Evolutionary conservation across 2,329 filamentous ascomycete species (phyloP).

Genomic region (Epichloe aotearoae): DNA sequence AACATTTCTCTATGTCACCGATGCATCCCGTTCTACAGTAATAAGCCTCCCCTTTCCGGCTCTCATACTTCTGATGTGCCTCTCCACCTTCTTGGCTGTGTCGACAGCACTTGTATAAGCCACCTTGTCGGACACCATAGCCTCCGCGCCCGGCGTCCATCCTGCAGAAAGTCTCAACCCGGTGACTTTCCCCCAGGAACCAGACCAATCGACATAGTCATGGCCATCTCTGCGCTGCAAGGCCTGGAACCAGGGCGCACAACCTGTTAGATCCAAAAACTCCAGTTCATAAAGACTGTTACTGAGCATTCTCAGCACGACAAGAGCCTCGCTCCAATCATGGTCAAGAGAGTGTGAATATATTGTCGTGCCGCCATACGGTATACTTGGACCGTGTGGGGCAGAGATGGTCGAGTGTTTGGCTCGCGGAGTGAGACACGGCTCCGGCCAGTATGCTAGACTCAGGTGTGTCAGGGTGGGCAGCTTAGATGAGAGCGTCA

Average conservation of each 20-base stretch:
- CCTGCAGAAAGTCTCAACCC: slow-evolving; percentile 32
- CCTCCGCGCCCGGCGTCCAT: slow-evolving; percentile 23
- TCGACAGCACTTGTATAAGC: slow-evolving; percentile 23
- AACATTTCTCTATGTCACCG: neutral
- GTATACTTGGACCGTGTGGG: slow-evolving; percentile 28
- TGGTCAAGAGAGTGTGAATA: slow-evolving; percentile 46
- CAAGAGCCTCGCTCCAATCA: slow-evolving; percentile 46
- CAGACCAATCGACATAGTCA: slow-evolving; percentile 40
- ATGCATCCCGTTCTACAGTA: slow-evolving; percentile 30
- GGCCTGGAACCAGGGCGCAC: slow-evolving; percentile 39
- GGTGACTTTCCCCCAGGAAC: slow-evolving; percentile 38
- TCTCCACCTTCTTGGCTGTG: slow-evolving; percentile 31
- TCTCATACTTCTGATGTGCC: slow-evolving; percentile 30
- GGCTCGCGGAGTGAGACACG: slow-evolving; percentile 42
- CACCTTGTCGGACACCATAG: slow-evolving; percentile 18
- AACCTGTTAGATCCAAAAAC: slow-evolving; percentile 49
- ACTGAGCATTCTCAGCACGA: slow-evolving; percentile 41
- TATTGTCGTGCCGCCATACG: slow-evolving; percentile 40
- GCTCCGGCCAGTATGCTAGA: slow-evolving; percentile 49
- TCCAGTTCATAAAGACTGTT: slow-evolving; percentile 43
- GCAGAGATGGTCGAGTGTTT: slow-evolving; percentile 33
- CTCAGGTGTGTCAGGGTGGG: slow-evolving; percentile 45
- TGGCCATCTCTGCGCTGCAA: slow-evolving; percentile 29
- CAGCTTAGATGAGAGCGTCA: slow-evolving; percentile 38
- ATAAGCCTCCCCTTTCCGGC: slow-evolving; percentile 36